Evolutionary conservation across 352 stramenopile species (phyloP), one percentile per base, ranked within the genome.

Genomic region (Elongisporangium senticosum): DNA sequence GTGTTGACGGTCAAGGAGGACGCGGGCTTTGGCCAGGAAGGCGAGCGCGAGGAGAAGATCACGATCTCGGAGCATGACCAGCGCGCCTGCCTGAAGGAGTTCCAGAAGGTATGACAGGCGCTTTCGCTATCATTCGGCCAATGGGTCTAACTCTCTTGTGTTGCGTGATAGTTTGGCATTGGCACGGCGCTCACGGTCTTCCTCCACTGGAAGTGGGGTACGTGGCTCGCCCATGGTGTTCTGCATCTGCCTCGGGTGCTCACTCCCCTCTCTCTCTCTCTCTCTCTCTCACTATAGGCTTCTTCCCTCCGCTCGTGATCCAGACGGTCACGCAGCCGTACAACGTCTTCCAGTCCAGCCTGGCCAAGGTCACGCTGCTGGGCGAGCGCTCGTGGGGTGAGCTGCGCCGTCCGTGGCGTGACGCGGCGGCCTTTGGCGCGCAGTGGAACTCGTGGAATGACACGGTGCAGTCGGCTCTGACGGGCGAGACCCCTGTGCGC

Each of bases 21-120:
- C 53, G 13, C 87, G 26, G 79, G 81, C 59, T 91, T 94, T 59
- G 84, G 82, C 24, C 79, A 90, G 64, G 80, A 77, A 17, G 75
- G 79, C 47, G 82, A 90, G 2, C 73, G 72, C 33, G 81, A 88
- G 28, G 82, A 92, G 67, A 90, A 91, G 69, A 79, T 94, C 56
- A 90, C 82, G 10, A 68, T 94, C 62, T 69, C 82, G n/a, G 81
- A 91, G 62, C 81, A 93, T 62, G 82, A 92, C 68, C 78, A 86
- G 66, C 81, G 84, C 39, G 77, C 85, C 65, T 74, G 69, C 55
- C 63, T 63, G 58, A 91, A 89, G 72, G 82, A 92, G 48, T 56
- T 89, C 17, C 82, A 90, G 39, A 84, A 82, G 55, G 81, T 90
- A 67, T 50, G 74, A 74, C n/a, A 11, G 0, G 11, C 28, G 40